Evolutionary conservation across 139 green algal species (phyloP).

Genomic region (Tetraselmis chui): DNA sequence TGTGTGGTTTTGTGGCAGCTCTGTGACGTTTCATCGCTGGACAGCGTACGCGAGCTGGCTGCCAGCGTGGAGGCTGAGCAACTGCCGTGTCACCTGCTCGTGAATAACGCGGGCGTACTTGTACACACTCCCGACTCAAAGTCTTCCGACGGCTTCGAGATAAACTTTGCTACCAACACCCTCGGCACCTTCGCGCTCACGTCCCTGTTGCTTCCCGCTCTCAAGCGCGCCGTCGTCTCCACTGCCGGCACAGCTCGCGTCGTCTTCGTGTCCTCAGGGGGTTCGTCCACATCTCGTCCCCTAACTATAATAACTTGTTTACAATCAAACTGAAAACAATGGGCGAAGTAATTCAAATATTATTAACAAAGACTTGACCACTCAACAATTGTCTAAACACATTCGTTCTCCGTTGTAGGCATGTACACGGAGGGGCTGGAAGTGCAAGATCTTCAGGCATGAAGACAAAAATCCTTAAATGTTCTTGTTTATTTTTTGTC

Average conservation of each 20-base stretch:
- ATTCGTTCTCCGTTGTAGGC: no score
- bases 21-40: conserved; percentile 54
- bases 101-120: conserved; percentile 71
- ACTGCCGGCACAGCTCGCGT: no score
- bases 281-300: conserved; percentile 37
- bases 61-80: conserved; percentile 26
- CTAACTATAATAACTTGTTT: no score
- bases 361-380: no score
- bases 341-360: no score
- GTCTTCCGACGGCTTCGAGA: conserved; percentile 48
- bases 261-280: conserved; percentile 50
- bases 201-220: conserved; percentile 32
- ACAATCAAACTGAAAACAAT: no score
- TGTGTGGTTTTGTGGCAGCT: conserved; percentile 15
- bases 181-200: conserved; percentile 53
- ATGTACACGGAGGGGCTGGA: conserved; percentile 30
- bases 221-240: conserved; percentile 20
- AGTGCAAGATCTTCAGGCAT: conserved; percentile 34
- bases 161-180: conserved; percentile 58
- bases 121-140: conserved; percentile 2
- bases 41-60: conserved; percentile 30
- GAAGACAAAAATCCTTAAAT: no score
- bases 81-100: conserved; percentile 42
- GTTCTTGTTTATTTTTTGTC: no score
- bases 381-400: no score